Conservation (phyloP, 495 filamentous ascomycete genomes). For the Cenococcum geophilum region DNA sequence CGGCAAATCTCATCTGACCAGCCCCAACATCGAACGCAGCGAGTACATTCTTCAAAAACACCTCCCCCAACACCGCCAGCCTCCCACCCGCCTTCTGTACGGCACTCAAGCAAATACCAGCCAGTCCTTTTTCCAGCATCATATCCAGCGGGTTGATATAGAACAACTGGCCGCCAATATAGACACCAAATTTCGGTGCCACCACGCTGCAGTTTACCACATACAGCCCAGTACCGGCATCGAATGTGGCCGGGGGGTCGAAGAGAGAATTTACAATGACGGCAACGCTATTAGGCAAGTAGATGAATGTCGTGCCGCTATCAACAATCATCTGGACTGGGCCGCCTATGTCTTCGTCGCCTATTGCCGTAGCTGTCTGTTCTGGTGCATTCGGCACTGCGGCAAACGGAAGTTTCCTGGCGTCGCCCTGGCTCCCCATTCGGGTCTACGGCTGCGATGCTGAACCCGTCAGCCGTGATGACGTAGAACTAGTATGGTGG, state of each 20-base stretch:
- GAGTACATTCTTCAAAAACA: constrained; percentile 60
- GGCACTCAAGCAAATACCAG: constrained; percentile 22
- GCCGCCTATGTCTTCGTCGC: constrained; percentile 1
- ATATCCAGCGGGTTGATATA: constrained; percentile 52
- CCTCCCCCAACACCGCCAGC: constrained; percentile 51
- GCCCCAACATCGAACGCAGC: constrained; percentile 56
- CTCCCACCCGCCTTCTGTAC: constrained; percentile 21
- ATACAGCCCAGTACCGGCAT: constrained; percentile 44
- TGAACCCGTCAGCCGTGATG: constrained; percentile 41
- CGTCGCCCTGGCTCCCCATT: neutral
- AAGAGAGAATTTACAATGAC: constrained; percentile 49
- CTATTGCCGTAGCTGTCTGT: neutral
- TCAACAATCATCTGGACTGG: constrained; percentile 38
- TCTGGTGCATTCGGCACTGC: neutral
- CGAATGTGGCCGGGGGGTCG: constrained; percentile 48
- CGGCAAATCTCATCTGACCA: constrained; percentile 11
- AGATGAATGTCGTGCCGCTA: constrained; percentile 42
- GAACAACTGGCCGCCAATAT: constrained; percentile 46
- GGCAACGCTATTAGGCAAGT: constrained; percentile 43
- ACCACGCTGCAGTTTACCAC: constrained; percentile 51
- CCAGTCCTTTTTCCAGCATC: constrained; percentile 40
- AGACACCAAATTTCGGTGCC: constrained; percentile 49
- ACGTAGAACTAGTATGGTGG: constrained; percentile 41
- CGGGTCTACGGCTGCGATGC: constrained; percentile 19
- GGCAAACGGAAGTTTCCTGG: neutral